phyloP scores from a whole-genome alignment of 805 yeast species.

The Kazachstania kunashirensis region DNA sequence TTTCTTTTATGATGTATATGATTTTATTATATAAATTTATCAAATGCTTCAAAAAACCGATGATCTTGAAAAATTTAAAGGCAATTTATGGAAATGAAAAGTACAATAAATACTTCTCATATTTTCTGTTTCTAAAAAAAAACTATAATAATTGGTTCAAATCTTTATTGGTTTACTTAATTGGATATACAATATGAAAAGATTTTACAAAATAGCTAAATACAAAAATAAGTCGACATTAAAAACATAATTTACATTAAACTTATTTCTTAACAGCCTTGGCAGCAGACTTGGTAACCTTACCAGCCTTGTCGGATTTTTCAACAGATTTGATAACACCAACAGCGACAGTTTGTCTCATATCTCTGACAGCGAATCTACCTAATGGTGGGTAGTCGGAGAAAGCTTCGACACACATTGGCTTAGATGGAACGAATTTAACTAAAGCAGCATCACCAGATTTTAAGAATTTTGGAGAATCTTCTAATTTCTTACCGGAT shows the following conservation, averaged over 20 bases:
- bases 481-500: slow-evolving; percentile 86
- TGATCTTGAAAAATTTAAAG: too few relatives aligned
- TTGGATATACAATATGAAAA: background rate
- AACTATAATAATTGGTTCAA: background rate
- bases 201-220: background rate
- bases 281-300: slow-evolving; percentile 40
- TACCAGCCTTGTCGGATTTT: slow-evolving; percentile 66
- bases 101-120: too few relatives aligned
- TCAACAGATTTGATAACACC: slow-evolving; percentile 97
- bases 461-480: slow-evolving; percentile 85
- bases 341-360: slow-evolving; percentile 99
- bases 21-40: too few relatives aligned
- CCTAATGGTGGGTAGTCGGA: slow-evolving; percentile 94
- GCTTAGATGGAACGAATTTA: slow-evolving; percentile 77
- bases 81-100: too few relatives aligned
- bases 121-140: background rate
- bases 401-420: slow-evolving; percentile 92
- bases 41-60: too few relatives aligned
- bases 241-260: background rate
- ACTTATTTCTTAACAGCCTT: slow-evolving; percentile 30
- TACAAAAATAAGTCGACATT: background rate
- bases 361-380: slow-evolving; percentile 98
- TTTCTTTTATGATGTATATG: too few relatives aligned
- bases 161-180: background rate
- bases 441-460: slow-evolving; percentile 96